Percentiles rank a stretch among this genome's conserved stretches.
Conservation (phyloP, 225 moss, liverwort and hornwort species). For the Takakia lepidozioides region DNA sequence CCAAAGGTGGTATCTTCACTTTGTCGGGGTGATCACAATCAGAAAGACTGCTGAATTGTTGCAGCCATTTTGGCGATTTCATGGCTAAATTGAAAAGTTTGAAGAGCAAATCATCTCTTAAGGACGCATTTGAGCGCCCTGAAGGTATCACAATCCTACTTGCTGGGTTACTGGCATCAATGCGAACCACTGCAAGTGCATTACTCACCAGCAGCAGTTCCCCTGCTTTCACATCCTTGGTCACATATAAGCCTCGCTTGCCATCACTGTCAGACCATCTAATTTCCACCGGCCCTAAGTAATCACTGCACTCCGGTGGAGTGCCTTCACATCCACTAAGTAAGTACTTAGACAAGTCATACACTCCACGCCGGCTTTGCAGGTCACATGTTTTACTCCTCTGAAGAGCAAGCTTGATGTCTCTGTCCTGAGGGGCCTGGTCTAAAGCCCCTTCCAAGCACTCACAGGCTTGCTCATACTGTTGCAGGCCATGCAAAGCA, state of each 20-base stretch:
- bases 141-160: conserved; percentile 28
- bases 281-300: conserved; percentile 65
- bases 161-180: conserved; percentile 21
- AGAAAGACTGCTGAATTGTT: conserved; percentile 34
- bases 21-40: conserved; percentile 18
- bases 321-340: conserved; percentile 41
- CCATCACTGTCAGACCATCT: conserved; percentile 30
- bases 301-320: conserved; percentile 68
- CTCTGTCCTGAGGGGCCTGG: conserved; percentile 34
- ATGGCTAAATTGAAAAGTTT: conserved; percentile 34
- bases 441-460: conserved; percentile 45
- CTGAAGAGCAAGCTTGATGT: conserved; percentile 44
- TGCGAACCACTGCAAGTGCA: conserved; percentile 48
- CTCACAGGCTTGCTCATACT: conserved; percentile 54
- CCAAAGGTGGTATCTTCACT: conserved; percentile 34
- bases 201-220: conserved; percentile 83
- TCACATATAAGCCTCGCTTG: conserved; percentile 66
- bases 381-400: conserved; percentile 55
- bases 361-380: conserved; percentile 61
- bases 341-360: conserved; percentile 58
- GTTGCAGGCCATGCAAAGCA: conserved; percentile 63
- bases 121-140: conserved; percentile 27
- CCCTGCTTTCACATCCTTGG: conserved; percentile 59
- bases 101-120: conserved; percentile 31
- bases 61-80: conserved; percentile 42